Percentiles rank a stretch among this genome's conserved stretches.
Conservation (phyloP, 805 yeast genomes). For the Candida montana region DNA sequence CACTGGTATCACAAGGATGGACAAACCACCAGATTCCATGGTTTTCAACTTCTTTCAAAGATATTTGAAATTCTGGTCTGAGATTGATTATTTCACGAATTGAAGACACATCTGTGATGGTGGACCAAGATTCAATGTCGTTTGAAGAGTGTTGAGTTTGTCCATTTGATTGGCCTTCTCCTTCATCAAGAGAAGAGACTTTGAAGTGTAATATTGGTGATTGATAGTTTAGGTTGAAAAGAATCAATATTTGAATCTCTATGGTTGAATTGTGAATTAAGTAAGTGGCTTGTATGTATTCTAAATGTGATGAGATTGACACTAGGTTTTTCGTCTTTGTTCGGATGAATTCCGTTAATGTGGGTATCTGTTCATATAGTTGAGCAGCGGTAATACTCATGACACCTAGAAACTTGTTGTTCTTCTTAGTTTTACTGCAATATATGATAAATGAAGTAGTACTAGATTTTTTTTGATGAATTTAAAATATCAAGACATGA, state of each 20-base stretch:
- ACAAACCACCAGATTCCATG: slow-evolving; percentile 23
- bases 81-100: neutral
- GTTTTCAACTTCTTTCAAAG: slow-evolving; percentile 8
- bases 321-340: neutral
- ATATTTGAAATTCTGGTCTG: slow-evolving; percentile 3
- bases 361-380: neutral
- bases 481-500: too few species aligned
- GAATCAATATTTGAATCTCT: neutral
- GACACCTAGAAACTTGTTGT: too few species aligned
- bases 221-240: slow-evolving; percentile 5
- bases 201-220: slow-evolving; percentile 14
- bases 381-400: neutral
- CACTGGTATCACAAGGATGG: slow-evolving; percentile 38
- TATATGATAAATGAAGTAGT: too few species aligned
- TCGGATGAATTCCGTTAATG: neutral
- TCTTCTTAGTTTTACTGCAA: too few species aligned
- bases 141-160: neutral
- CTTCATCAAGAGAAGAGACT: neutral
- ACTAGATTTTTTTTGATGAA: too few species aligned
- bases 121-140: slow-evolving; percentile 1
- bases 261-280: neutral
- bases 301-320: neutral
- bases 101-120: neutral
- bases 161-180: too few species aligned
- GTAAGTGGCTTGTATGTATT: neutral